These are phyloP conservation scores for Cytospora piceae DNA, from an alignment of 2,329 filamentous ascomycete species.

Conservation along the genomic window DNA sequence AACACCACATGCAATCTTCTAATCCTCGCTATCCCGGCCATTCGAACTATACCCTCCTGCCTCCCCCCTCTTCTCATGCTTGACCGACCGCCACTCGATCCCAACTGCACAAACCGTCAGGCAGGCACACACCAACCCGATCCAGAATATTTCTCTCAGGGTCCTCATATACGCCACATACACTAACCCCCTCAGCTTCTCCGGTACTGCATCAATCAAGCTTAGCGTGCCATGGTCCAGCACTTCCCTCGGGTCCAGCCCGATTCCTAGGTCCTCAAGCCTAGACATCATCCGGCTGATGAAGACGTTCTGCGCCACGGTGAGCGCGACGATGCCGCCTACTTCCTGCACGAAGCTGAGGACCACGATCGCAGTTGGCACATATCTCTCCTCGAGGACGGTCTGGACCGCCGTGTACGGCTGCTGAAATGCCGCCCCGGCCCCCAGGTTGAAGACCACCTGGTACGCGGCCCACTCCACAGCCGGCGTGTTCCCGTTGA, in stretches of 20 bases:
- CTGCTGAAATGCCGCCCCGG: constrained; percentile 10
- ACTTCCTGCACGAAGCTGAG: constrained; percentile 10
- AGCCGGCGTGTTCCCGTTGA: constrained; percentile 48
- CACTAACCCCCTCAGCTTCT: not conserved
- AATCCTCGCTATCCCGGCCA: not conserved
- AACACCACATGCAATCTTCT: not conserved
- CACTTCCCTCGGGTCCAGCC: constrained; percentile 2
- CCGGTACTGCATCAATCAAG: not conserved
- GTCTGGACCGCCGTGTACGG: constrained; percentile 7
- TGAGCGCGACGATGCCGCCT: not conserved
- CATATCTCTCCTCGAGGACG: not conserved
- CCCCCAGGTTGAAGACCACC: constrained; percentile 42
- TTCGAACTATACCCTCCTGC: not conserved
- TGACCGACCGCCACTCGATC: constrained; percentile 15
- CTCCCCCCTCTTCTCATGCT: constrained; percentile 16
- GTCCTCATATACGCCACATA: not conserved
- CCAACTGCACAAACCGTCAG: not conserved
- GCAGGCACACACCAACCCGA: not conserved
- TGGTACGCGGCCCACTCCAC: constrained; percentile 60
- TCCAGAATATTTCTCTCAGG: constrained; percentile 5
- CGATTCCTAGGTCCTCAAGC: not conserved
- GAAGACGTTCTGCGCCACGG: constrained; percentile 5
- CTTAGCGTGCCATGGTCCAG: not conserved
- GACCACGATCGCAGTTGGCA: not conserved
- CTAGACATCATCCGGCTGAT: not conserved